Evolutionary conservation across 129 eudicot genomes (phyloP).

Genomic region (Tanacetum coccineum): DNA sequence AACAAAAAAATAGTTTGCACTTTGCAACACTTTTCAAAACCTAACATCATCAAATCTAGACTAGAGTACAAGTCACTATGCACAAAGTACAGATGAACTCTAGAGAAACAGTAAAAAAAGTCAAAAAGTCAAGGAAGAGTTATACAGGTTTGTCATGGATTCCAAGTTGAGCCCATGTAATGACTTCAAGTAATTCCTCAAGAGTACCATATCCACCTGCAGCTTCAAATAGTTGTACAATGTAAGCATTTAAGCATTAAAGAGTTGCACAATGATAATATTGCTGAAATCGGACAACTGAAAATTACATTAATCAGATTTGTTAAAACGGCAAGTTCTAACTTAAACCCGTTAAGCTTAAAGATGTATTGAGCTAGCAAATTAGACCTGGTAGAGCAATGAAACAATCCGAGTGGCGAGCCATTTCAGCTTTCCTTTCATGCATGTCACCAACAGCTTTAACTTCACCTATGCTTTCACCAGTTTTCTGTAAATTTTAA

Average conservation of each 20-base stretch:
- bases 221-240: conserved; percentile 10
- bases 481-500: conserved; percentile 43
- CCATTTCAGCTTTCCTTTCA: conserved; percentile 89
- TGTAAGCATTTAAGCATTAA: conserved; percentile 11
- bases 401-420: conserved; percentile 82
- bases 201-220: conserved; percentile 84
- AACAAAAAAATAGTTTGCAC: too few species aligned
- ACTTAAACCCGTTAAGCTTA: too few species aligned
- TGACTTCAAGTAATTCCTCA: conserved; percentile 73
- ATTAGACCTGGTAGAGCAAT: conserved; percentile 69
- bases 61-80: not conserved
- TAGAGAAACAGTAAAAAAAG: not conserved
- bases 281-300: too few species aligned
- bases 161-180: conserved; percentile 86
- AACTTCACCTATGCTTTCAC: conserved; percentile 70
- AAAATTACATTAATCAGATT: too few species aligned
- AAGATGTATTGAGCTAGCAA: not conserved
- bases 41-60: not conserved
- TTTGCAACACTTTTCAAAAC: not conserved
- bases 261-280: conserved; percentile 9
- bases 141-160: conserved; percentile 82
- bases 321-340: too few species aligned
- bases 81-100: conserved; percentile 20
- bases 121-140: not conserved
- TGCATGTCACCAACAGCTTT: conserved; percentile 71